Percentiles rank a stretch among this genome's conserved stretches.
phyloP scores from a whole-genome alignment of 75 land plant genomes.

The Gnetum montanum region DNA sequence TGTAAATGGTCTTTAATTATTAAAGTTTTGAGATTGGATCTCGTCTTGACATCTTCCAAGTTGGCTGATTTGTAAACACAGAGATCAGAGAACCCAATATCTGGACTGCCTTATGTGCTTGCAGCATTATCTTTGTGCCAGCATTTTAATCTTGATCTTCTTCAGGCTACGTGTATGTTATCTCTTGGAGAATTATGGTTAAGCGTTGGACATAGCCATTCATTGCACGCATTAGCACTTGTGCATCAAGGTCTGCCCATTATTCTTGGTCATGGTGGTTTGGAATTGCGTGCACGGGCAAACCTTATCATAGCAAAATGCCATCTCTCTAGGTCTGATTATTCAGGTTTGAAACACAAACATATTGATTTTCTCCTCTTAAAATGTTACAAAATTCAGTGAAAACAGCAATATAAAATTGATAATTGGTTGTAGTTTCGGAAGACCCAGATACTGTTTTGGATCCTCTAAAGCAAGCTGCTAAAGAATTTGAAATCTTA shows the following conservation, averaged over 20 bases:
- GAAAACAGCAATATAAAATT: background rate
- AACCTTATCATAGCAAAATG: slow-evolving; percentile 76
- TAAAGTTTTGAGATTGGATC: slow-evolving; percentile 7
- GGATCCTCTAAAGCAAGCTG: slow-evolving; percentile 67
- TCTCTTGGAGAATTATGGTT: slow-evolving; percentile 89
- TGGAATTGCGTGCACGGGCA: slow-evolving; percentile 79
- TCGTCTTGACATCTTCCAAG: too few species aligned
- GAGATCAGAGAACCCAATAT: slow-evolving; percentile 82
- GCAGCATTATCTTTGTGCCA: slow-evolving; percentile 88
- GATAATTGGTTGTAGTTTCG: slow-evolving; percentile 23
- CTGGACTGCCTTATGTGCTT: slow-evolving; percentile 88
- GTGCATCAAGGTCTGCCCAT: slow-evolving; percentile 64
- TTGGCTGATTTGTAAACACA: slow-evolving; percentile 12
- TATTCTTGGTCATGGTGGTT: slow-evolving; percentile 93
- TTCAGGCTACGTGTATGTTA: slow-evolving; percentile 75
- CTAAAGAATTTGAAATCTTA: slow-evolving; percentile 53
- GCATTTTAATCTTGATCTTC: slow-evolving; percentile 79
- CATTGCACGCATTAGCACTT: slow-evolving; percentile 53
- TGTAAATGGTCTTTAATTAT: too few species aligned
- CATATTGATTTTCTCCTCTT: background rate
- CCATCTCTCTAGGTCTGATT: slow-evolving; percentile 53
- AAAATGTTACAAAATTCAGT: background rate
- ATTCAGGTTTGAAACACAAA: slow-evolving; percentile 38
- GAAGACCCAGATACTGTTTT: slow-evolving; percentile 58
- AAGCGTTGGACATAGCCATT: slow-evolving; percentile 65